Percentiles rank a stretch among this genome's conserved stretches.
These are phyloP conservation scores for Sugiyamaella grinbergsii DNA, from an alignment of 1,139 yeast species.

Conservation along the genomic window DNA sequence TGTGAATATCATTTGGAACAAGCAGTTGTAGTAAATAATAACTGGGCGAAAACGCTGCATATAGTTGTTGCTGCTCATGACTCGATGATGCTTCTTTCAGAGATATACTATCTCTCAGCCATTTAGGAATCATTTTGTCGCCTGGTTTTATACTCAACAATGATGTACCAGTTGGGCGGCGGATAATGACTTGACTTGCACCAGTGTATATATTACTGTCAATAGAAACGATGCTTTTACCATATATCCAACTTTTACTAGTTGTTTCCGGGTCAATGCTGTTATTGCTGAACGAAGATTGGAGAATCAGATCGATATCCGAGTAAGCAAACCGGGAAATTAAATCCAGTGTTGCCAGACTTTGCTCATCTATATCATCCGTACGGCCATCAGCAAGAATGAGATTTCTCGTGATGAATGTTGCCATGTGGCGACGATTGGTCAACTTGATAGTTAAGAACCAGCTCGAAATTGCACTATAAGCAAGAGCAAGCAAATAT, in stretches of 20 bases:
- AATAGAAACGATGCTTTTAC: slow-evolving; percentile 59
- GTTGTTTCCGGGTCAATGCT: slow-evolving; percentile 20
- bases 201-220: slow-evolving; percentile 59
- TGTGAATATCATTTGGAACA: slow-evolving; percentile 38
- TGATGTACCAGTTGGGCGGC: slow-evolving; percentile 70
- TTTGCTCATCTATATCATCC: slow-evolving; percentile 52
- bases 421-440: slow-evolving; percentile 61
- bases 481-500: slow-evolving; percentile 65
- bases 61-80: slow-evolving; percentile 4
- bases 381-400: slow-evolving; percentile 49
- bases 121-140: slow-evolving; percentile 46
- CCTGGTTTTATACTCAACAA: slow-evolving; percentile 53
- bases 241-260: slow-evolving; percentile 62
- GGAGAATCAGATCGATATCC: slow-evolving; percentile 53
- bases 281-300: slow-evolving; percentile 23
- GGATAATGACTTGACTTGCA: slow-evolving; percentile 52
- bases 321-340: slow-evolving; percentile 67
- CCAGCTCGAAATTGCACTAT: slow-evolving; percentile 71
- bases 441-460: slow-evolving; percentile 62
- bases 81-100: slow-evolving; percentile 5
- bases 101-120: slow-evolving; percentile 21
- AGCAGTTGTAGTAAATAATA: slow-evolving; percentile 49
- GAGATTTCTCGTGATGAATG: slow-evolving; percentile 64
- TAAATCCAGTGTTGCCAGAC: slow-evolving; percentile 67
- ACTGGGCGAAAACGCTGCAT: slow-evolving; percentile 46